These are phyloP conservation scores for Alternaria arborescens DNA, from an alignment of 2,329 filamentous ascomycete species.

Conservation along the genomic window DNA sequence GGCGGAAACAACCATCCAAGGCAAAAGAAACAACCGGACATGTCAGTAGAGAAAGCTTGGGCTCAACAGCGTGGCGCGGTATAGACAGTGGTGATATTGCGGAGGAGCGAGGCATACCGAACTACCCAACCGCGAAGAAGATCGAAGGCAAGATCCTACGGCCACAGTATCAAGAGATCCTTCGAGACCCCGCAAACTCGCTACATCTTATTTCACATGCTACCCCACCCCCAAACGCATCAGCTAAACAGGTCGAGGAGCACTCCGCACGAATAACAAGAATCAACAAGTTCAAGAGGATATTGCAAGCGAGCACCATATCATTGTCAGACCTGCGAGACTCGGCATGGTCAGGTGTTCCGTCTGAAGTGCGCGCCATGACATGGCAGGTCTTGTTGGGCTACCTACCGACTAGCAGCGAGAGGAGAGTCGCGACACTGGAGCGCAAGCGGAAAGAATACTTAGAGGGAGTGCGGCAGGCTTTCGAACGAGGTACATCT, in stretches of 20 bases:
- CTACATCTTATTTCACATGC: slow-evolving; percentile 93
- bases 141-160: slow-evolving; percentile 93
- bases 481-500: slow-evolving; percentile 65
- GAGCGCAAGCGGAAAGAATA: slow-evolving; percentile 98
- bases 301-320: slow-evolving; percentile 91
- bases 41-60: slow-evolving; percentile 28
- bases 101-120: slow-evolving; percentile 81
- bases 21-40: slow-evolving; percentile 55
- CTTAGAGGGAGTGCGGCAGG: slow-evolving; percentile 82
- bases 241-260: slow-evolving; percentile 83
- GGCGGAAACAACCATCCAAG: slow-evolving; percentile 56
- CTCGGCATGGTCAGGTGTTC: slow-evolving; percentile 92
- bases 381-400: slow-evolving; percentile 97
- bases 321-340: slow-evolving; percentile 83
- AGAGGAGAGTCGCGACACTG: slow-evolving; percentile 85
- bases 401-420: slow-evolving; percentile 96
- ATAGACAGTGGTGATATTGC: slow-evolving; percentile 90
- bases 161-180: slow-evolving; percentile 96
- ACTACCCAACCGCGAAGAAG: slow-evolving; percentile 88
- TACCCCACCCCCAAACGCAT: slow-evolving; percentile 74
- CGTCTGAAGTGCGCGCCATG: slow-evolving; percentile 95
- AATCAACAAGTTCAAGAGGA: slow-evolving; percentile 98
- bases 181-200: slow-evolving; percentile 86
- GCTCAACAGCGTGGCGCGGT: slow-evolving; percentile 63
- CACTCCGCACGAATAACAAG: slow-evolving; percentile 87